Conservation (phyloP, 305 asterid genomes). For the Fraxinus dipetala region DNA sequence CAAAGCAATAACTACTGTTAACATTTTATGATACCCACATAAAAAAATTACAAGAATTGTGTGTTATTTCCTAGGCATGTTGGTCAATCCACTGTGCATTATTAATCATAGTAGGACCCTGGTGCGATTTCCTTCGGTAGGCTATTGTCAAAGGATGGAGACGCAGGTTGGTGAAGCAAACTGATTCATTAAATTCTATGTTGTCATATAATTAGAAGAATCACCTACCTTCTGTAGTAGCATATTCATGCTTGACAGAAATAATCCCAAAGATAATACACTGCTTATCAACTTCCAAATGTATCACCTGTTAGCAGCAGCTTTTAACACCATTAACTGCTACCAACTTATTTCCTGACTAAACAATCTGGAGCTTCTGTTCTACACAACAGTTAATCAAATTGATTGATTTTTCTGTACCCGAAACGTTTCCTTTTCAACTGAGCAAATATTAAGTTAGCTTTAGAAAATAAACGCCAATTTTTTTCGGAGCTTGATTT, state of each 20-base stretch:
- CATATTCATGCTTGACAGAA: slow-evolving; percentile 15
- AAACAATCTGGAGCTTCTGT: background rate
- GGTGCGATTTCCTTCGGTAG: background rate
- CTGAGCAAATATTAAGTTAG: background rate
- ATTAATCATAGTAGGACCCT: background rate
- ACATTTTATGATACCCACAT: background rate
- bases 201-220: background rate
- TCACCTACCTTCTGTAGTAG: background rate
- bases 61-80: background rate
- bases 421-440: background rate
- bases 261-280: background rate
- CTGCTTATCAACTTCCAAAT: background rate
- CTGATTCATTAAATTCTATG: background rate
- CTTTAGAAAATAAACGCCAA: background rate
- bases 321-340: background rate
- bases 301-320: slow-evolving; percentile 3
- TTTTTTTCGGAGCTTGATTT: background rate
- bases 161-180: background rate
- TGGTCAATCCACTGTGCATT: background rate
- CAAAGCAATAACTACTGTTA: slow-evolving; percentile 1
- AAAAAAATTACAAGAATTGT: slow-evolving; percentile 8
- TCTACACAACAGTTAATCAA: background rate
- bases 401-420: background rate
- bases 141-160: background rate
- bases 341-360: slow-evolving; percentile 2